phyloP scores from a whole-genome alignment of 345 rosid species.

The Nasturtium officinale region DNA sequence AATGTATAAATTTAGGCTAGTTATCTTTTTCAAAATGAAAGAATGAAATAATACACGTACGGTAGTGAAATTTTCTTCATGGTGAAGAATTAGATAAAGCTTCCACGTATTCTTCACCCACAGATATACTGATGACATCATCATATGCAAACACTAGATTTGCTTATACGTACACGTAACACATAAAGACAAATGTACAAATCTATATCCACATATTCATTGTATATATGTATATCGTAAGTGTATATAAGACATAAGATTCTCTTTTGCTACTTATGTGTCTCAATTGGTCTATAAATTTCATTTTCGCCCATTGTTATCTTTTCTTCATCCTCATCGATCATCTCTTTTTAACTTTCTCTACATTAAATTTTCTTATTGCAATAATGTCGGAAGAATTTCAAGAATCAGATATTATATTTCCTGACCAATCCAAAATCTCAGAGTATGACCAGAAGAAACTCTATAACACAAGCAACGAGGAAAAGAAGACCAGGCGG shows the following conservation, averaged over 20 bases:
- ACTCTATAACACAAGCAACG: background rate
- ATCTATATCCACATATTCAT: constrained; percentile 14
- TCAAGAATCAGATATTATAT: constrained; percentile 58
- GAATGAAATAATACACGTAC: background rate
- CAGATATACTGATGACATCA: constrained; percentile 43
- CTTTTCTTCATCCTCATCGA: constrained; percentile 10
- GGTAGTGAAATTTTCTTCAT: constrained; percentile 2
- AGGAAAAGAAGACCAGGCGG: background rate
- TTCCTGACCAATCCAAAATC: constrained; percentile 41
- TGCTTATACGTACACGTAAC: constrained; percentile 28
- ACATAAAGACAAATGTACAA: background rate
- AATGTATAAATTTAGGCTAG: background rate
- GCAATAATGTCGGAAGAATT: constrained; percentile 51
- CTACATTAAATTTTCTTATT: background rate
- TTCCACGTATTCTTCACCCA: constrained; percentile 30
- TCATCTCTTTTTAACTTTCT: background rate
- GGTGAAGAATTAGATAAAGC: constrained; percentile 18
- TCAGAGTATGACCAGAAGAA: background rate
- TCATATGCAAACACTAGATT: constrained; percentile 34
- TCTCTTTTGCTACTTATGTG: constrained; percentile 22
- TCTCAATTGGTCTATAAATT: constrained; percentile 34
- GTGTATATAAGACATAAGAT: constrained; percentile 38
- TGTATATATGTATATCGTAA: constrained; percentile 23
- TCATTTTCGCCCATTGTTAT: constrained; percentile 2
- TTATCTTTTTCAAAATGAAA: background rate